Conservation (phyloP, 2,329 filamentous ascomycete species). For the Fusarium dlaminii region DNA sequence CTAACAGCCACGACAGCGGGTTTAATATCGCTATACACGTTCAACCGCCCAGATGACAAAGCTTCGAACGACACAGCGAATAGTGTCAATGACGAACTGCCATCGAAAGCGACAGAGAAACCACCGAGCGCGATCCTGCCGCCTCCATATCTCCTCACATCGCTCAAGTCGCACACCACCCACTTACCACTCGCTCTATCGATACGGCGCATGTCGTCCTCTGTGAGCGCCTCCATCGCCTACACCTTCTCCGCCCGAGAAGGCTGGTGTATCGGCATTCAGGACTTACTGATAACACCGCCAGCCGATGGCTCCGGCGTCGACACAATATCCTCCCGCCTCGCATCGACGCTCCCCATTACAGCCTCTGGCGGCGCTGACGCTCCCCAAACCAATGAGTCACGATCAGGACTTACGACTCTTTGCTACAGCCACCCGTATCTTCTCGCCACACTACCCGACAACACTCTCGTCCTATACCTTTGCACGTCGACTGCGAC, state of each 20-base stretch:
- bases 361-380: constrained; percentile 30
- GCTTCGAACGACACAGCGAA: constrained; percentile 2
- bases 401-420: constrained; percentile 56
- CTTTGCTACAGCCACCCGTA: constrained; percentile 84
- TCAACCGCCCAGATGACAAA: constrained; percentile 50
- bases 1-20: constrained; percentile 81
- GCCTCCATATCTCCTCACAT: constrained; percentile 69
- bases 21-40: constrained; percentile 79
- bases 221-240: constrained; percentile 83
- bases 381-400: constrained; percentile 5
- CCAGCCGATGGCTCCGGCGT: constrained; percentile 36
- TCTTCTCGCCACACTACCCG: constrained; percentile 81
- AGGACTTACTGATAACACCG: constrained; percentile 76
- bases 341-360: constrained; percentile 50
- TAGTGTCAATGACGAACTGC: not conserved
- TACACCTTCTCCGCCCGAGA: constrained; percentile 82
- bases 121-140: constrained; percentile 19
- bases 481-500: constrained; percentile 78
- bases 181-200: constrained; percentile 84
- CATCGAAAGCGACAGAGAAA: not conserved
- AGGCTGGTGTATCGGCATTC: constrained; percentile 91
- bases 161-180: constrained; percentile 82
- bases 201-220: constrained; percentile 71
- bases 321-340: constrained; percentile 49
- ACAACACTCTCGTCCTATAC: constrained; percentile 88